Base-by-base conservation (phyloP, 306 rosid genomes). In the Trichosanthes cucumerina region DNA sequence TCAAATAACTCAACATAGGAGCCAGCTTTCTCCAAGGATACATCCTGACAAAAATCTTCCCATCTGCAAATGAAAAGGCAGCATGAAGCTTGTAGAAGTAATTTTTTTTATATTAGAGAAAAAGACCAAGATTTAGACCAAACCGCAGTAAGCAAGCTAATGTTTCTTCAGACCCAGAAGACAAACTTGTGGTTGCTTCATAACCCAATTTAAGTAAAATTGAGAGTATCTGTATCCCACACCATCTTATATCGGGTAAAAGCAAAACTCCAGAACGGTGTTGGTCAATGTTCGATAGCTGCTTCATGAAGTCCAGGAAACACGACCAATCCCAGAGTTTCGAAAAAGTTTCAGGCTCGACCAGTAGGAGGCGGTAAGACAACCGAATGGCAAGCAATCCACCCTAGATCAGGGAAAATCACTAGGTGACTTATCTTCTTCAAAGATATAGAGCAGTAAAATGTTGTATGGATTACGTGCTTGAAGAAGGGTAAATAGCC, bases 301-400 rank as follows among this genome's bases (percentile, higher is more conserved):
- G 88, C 76, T 84, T 78, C 81, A 85, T 26, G 11, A 92, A 84
- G 43, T 82, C 87, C 71, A 85, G 58, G 75, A 89, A 92, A 86
- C 92, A 90, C 7, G 93, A 90, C 97, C 97, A 92, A 63, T 94
- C 86, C 97, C 94, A 90, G 56, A 85, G 84, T 86, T 89, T 84
- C 6, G 86, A 72, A 84, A 94, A 94, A 70, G 76, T 77, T 60
- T 87, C 91, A 71, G 89, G 71, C 43, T 89, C 83, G 77, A 82
- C 23, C 28, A 90, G 79, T 43, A 94, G 95, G 68, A 92, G 62
- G 64, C 96, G 93, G 69, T 90, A 94, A 58, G 97, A 94, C 72
- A 86, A 86, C 74, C 79, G 90, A 59, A 86, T 84, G 76, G 85
- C 89, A 78, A 2, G 85, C 54, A 90, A 26, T 82, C 80, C 87